phyloP scores from a whole-genome alignment of 2,329 filamentous ascomycete species.

The Didymella sp. region DNA sequence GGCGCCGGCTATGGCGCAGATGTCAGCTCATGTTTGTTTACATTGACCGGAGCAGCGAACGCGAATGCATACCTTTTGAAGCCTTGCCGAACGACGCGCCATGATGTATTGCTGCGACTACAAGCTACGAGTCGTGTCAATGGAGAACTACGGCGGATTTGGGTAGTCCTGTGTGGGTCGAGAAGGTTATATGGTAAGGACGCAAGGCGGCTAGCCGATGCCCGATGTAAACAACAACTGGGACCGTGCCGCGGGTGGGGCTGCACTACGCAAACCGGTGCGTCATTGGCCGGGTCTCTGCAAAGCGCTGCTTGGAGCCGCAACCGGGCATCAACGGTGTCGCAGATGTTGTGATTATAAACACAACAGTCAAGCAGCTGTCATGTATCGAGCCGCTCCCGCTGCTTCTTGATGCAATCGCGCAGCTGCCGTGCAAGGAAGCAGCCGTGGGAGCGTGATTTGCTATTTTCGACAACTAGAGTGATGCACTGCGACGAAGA shows the following conservation, averaged over 20 bases:
- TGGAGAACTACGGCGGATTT: conserved; percentile 26
- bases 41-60: conserved; percentile 16
- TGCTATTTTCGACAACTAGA: neutral
- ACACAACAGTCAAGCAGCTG: conserved; percentile 16
- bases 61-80: conserved; percentile 43
- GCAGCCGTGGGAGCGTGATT: neutral
- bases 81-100: conserved; percentile 48
- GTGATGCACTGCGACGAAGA: neutral
- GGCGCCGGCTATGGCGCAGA: conserved; percentile 36
- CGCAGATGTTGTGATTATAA: conserved; percentile 19
- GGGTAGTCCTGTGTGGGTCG: conserved; percentile 37
- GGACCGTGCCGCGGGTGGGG: neutral
- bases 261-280: conserved; percentile 9
- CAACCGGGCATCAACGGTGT: conserved; percentile 9
- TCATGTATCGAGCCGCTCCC: conserved; percentile 14
- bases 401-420: conserved; percentile 4
- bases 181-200: conserved; percentile 19
- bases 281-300: conserved; percentile 17
- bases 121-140: conserved; percentile 15
- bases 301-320: neutral
- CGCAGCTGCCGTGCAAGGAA: conserved; percentile 3
- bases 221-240: conserved; percentile 16
- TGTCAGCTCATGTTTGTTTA: conserved; percentile 39
- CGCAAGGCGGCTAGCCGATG: conserved; percentile 10
- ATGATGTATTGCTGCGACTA: conserved; percentile 31